Evolutionary conservation across 768 basidiomycete genomes (phyloP).

Genomic region (Xerocomellus chrysenteron): DNA sequence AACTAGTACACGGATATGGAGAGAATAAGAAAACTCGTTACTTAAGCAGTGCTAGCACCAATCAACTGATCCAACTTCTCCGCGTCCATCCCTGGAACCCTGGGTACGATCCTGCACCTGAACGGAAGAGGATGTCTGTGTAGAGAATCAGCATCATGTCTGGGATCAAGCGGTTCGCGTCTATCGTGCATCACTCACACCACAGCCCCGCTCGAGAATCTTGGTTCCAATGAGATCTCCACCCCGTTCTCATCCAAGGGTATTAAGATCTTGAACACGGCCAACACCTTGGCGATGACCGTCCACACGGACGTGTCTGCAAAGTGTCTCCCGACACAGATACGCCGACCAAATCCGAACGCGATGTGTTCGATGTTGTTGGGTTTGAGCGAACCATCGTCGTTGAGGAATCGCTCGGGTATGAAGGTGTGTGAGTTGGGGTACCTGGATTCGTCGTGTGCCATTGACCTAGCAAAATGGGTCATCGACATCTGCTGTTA

Average conservation of each 20-base stretch:
- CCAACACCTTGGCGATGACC: background rate
- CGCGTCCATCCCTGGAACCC: background rate
- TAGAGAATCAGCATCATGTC: background rate
- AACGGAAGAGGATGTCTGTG: background rate
- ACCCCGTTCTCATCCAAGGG: background rate
- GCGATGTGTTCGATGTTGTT: constrained; percentile 1
- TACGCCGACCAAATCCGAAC: constrained; percentile 22
- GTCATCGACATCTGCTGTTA: background rate
- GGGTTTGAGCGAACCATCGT: background rate
- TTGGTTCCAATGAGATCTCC: constrained; percentile 4
- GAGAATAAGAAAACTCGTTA: background rate
- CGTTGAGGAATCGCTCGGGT: background rate
- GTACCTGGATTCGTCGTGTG: background rate
- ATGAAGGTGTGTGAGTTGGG: background rate
- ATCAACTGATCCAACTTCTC: background rate
- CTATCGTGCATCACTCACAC: background rate
- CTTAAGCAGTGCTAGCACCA: background rate
- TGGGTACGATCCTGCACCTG: background rate
- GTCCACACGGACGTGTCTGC: constrained; percentile 1
- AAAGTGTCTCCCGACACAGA: constrained; percentile 16
- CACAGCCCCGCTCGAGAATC: background rate
- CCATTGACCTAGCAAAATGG: background rate
- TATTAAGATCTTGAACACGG: background rate
- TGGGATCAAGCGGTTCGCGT: background rate
- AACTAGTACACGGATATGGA: too few species aligned